Percentiles rank a stretch among this genome's conserved stretches.
These are phyloP conservation scores for Craspedostauros australis DNA, from an alignment of 108 stramenopile genomes.

Conservation along the genomic window DNA sequence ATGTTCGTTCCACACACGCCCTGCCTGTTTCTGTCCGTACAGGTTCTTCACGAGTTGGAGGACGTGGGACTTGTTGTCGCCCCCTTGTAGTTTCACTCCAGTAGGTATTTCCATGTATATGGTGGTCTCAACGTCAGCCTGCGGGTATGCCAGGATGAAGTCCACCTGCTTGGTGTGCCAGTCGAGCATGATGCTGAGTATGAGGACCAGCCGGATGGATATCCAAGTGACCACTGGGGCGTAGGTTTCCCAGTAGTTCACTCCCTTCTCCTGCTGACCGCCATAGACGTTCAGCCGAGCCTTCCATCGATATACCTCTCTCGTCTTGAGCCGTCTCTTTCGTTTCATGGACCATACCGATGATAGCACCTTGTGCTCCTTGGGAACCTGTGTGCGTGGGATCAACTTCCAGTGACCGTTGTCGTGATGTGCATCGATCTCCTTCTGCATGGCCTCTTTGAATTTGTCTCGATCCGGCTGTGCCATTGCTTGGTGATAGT, in stretches of 20 bases:
- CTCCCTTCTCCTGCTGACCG: slow-evolving; percentile 15
- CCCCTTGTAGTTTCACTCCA: slow-evolving; percentile 11
- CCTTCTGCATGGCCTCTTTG: slow-evolving; percentile 14
- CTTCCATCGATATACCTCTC: slow-evolving; percentile 25
- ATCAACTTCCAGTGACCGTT: slow-evolving; percentile 11
- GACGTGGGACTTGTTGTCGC: slow-evolving; percentile 1
- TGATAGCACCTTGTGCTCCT: slow-evolving; percentile 16
- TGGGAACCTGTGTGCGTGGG: slow-evolving; percentile 2
- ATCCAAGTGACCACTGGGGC: slow-evolving; percentile 45
- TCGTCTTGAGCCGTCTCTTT: slow-evolving; percentile 23
- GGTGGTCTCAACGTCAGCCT: slow-evolving; percentile 28
- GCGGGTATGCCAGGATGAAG: slow-evolving; percentile 39
- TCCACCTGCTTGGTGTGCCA: slow-evolving; percentile 42
- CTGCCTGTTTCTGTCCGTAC: slow-evolving; percentile 33
- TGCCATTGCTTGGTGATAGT: too few species aligned
- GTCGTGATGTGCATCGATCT: too few species aligned
- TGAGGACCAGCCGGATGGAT: slow-evolving; percentile 28
- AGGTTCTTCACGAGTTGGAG: slow-evolving; percentile 14
- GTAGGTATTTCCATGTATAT: slow-evolving; percentile 41
- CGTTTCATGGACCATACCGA: slow-evolving; percentile 33
- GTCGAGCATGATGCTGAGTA: slow-evolving; percentile 6
- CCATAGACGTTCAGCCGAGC: slow-evolving; percentile 31
- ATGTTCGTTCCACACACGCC: slow-evolving; percentile 29
- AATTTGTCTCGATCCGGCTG: slow-evolving; percentile 3
- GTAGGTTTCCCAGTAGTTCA: slow-evolving; percentile 35